These are phyloP conservation scores for Candida andamanensis DNA, from an alignment of 805 yeast genomes.

Conservation along the genomic window DNA sequence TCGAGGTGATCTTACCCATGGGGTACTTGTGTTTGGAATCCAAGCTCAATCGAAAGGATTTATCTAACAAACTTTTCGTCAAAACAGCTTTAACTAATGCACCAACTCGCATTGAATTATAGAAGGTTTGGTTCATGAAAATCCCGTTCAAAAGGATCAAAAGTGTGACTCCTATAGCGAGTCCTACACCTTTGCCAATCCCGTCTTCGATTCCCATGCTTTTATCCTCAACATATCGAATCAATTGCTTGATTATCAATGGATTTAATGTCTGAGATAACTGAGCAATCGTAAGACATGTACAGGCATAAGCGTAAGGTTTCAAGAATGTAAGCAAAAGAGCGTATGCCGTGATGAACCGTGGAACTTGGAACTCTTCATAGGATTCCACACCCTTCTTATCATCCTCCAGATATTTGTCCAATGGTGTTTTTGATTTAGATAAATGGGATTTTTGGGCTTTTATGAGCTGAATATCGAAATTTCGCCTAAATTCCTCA, in stretches of 20 bases:
- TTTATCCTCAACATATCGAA: slow-evolving; percentile 25
- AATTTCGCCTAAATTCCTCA: slow-evolving; percentile 4
- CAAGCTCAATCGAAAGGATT: slow-evolving; percentile 57
- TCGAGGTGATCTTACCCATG: slow-evolving; percentile 64
- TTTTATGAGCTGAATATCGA: slow-evolving; percentile 1
- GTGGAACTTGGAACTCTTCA: slow-evolving; percentile 25
- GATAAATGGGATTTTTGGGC: background rate
- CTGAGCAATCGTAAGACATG: slow-evolving; percentile 26
- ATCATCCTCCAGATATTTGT: too few species aligned
- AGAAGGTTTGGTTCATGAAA: slow-evolving; percentile 56
- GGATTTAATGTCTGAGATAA: slow-evolving; percentile 30
- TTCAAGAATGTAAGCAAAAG: slow-evolving; percentile 9
- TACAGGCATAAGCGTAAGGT: slow-evolving; percentile 17
- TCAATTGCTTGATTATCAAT: slow-evolving; percentile 31
- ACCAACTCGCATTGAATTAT: slow-evolving; percentile 56
- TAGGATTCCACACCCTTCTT: slow-evolving; percentile 10
- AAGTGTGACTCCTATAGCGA: slow-evolving; percentile 29
- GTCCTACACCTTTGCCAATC: slow-evolving; percentile 34
- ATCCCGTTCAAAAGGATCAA: slow-evolving; percentile 26
- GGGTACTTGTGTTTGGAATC: slow-evolving; percentile 56
- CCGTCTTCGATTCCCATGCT: slow-evolving; percentile 18
- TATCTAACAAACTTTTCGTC: slow-evolving; percentile 64
- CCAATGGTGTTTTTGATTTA: too few species aligned
- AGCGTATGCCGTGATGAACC: slow-evolving; percentile 10
- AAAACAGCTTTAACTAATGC: slow-evolving; percentile 64